Evolutionary conservation across 2,329 filamentous ascomycete species (phyloP), one percentile per base, ranked within the genome.

Genomic region (Xylariales sp.): DNA sequence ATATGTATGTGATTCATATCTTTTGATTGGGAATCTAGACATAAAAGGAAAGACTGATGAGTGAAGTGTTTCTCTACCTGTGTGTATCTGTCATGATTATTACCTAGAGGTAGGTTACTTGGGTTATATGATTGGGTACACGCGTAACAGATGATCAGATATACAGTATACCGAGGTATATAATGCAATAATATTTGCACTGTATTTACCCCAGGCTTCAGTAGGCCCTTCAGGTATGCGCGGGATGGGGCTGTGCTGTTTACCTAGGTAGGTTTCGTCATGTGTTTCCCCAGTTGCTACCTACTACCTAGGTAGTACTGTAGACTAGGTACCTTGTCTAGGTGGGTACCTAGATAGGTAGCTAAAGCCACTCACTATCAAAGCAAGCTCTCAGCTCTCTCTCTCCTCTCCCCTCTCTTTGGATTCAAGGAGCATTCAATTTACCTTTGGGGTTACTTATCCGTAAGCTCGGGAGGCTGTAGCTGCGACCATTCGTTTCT

Each of bases 191-290:
- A 14, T 2, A 23, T 34, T n/a, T 8, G n/a, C 28, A 56, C 54
- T 56, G 54, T 56, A 16, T 8, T 56, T 46, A 56, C 39, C 54
- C 39, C 54, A 46, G 54, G 39, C 45, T 46, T 45, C 28, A 3
- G 28, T 9, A 53, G 10, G 50, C 23, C 8, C 34, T 23, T 23
- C 23, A 23, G 23, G 34, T 10, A 10, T 10, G 36, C 8, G 41
- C 34, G 3, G 39, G 58, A 63, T 67, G 54, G 64, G 64, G 64
- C 60, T 67, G 48, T 63, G 59, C 52, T 34, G 41, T 55, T 23
- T 3, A n/a, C n/a, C n/a, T n/a, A n/a, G n/a, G n/a, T n/a, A 34
- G 34, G 54, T 64, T 43, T 59, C 54, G 60, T 64, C 64, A 64
- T 67, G 59, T 63, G 64, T 59, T 54, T 49, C 43, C 59, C 53